These are phyloP conservation scores for Hirsutella minnesotensis DNA, from an alignment of 2,329 filamentous ascomycete genomes.

Conservation along the genomic window DNA sequence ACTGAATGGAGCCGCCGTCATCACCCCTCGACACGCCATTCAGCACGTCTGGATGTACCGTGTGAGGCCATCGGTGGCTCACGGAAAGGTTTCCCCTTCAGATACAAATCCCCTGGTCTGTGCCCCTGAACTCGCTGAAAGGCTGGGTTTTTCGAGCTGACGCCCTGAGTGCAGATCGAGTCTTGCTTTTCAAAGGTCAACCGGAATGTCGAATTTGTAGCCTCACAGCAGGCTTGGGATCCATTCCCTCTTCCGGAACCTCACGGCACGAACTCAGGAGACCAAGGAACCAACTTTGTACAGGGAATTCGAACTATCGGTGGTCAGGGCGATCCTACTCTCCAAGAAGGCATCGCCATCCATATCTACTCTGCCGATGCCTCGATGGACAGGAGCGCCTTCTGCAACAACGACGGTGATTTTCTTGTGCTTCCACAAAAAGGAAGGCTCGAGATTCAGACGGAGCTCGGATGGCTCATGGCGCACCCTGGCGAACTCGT, in stretches of 20 bases:
- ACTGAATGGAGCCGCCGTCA: constrained; percentile 29
- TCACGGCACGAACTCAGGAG: neutral
- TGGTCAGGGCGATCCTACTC: constrained; percentile 33
- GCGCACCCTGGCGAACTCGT: constrained; percentile 58
- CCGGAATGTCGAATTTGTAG: constrained; percentile 29
- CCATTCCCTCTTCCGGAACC: constrained; percentile 22
- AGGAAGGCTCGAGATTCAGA: constrained; percentile 54
- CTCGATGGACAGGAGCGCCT: constrained; percentile 31
- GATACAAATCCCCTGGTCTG: constrained; percentile 15
- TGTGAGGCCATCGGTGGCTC: constrained; percentile 19
- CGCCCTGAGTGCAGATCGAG: constrained; percentile 14
- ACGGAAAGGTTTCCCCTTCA: constrained; percentile 10
- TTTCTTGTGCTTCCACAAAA: constrained; percentile 54
- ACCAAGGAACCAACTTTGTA: constrained; percentile 26
- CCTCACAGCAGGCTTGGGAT: constrained; percentile 36
- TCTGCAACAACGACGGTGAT: constrained; percentile 44
- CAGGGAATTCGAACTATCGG: constrained; percentile 32
- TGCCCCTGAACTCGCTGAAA: neutral
- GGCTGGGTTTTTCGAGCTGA: neutral
- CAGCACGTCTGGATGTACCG: constrained; percentile 23
- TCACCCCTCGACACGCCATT: constrained; percentile 15
- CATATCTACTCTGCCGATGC: constrained; percentile 32
- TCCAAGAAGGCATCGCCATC: constrained; percentile 32
- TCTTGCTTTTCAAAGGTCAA: constrained; percentile 34
- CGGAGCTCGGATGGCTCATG: constrained; percentile 51